phyloP scores from a whole-genome alignment of 2,329 filamentous ascomycete genomes.

The Apiospora hydei region DNA sequence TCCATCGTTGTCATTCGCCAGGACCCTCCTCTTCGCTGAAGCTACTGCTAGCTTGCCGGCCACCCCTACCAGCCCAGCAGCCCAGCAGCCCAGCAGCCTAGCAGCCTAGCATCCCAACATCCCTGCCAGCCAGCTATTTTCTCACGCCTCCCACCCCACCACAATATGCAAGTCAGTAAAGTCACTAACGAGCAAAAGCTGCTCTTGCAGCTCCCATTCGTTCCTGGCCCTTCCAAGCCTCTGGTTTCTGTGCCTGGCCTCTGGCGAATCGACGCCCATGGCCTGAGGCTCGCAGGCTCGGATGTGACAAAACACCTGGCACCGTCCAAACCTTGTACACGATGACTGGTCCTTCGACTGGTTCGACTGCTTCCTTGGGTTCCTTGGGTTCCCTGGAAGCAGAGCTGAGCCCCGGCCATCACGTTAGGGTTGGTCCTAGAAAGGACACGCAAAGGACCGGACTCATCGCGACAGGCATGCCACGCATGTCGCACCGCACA shows the following conservation, averaged over 20 bases:
- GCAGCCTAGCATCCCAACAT: too few relatives aligned
- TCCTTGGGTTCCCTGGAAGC: not conserved
- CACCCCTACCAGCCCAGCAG: not conserved
- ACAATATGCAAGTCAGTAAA: constrained; percentile 16
- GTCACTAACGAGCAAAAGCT: constrained; percentile 13
- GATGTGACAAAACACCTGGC: constrained; percentile 29
- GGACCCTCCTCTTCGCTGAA: not conserved
- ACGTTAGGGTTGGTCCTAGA: not conserved
- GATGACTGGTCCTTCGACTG: constrained; percentile 17
- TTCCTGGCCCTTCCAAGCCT: not conserved
- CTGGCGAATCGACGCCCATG: constrained; percentile 5
- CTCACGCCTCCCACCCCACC: not conserved
- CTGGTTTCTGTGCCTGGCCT: constrained; percentile 11
- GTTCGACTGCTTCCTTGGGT: constrained; percentile 6
- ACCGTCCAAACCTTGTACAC: constrained; percentile 27
- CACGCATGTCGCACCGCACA: constrained; percentile 12
- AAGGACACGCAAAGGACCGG: not conserved
- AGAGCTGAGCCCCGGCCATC: not conserved
- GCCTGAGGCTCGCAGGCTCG: constrained; percentile 19
- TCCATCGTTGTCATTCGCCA: constrained; percentile 2
- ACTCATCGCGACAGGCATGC: not conserved
- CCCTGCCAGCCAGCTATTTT: not conserved
- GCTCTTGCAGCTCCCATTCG: constrained; percentile 12
- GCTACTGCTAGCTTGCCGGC: not conserved
- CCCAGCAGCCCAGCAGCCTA: too few relatives aligned